Evolutionary conservation across 2,329 filamentous ascomycete genomes (phyloP), one percentile per base, ranked within the genome.

Genomic region (Phialophora macrospora): DNA sequence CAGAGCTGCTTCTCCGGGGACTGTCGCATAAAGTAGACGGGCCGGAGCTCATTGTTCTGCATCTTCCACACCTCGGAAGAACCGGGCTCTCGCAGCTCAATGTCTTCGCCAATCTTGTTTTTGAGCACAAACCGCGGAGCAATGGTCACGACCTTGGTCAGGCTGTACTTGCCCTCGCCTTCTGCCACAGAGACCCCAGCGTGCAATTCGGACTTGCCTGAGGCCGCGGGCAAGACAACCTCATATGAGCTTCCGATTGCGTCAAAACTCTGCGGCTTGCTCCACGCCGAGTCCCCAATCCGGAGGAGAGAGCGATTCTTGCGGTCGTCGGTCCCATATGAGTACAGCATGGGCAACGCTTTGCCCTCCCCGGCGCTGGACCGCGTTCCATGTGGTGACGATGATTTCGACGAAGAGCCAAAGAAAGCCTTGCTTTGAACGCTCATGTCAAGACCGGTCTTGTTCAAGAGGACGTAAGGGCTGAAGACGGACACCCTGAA

Each of bases 401-500:
- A 90, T 34, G 90, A 86, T 77, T 88, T 92, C 4, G 93, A 88
- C 67, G 90, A 88, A 67, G 90, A 87, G 70, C 96, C 92, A 70
- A 97, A 85, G 78, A 96, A 92, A 14, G 90, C 89, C 80, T 97
- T 97, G 75, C 91, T 92, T 67, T 93, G 89, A 62, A 99, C 89
- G 70, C 91, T 89, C 70, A 99, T 87, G 70, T 93, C 88, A 24
- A 99, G 83, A 0, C 95, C 95, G 1, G 94, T 99, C 79, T 96
- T 94, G 81, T 99, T 99, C 69, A 99, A 80, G 49, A 99, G 86
- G 32, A 99, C 89, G 75, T 99, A 99, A 0, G 95, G 94, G 73
- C 92, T 96, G 81, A 93, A 98, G 2, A 99, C 88, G 0, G 93
- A 96, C 30, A 99, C 91, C 78, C 92, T 93, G 85, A 99, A 99